Evolutionary conservation across 495 filamentous ascomycete species (phyloP), one percentile per base, ranked within the genome.

Genomic region (Beverwykella pulmonaria): DNA sequence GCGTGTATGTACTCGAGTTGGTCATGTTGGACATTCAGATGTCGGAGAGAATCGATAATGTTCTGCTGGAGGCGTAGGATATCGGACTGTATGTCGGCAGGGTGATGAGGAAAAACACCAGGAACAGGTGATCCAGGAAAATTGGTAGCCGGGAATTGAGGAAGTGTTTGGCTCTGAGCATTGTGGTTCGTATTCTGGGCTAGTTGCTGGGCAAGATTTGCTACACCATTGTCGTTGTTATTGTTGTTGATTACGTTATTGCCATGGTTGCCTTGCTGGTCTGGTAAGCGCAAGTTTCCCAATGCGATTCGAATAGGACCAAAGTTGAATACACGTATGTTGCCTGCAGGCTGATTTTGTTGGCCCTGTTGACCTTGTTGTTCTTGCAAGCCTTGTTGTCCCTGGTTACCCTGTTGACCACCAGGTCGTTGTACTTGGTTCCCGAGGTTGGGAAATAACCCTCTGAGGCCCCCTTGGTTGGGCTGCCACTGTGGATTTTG

Each of bases 281-380:
- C 39, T 25, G 65, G 70, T 64, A 85, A 79, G 36, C 82, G 83
- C 62, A 86, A 79, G 26, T 71, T 65, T 17, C 64, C 64, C n/a
- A 68, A 22, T 32, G 60, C 86, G 26, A 88, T 70, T 15, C 85
- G 74, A 19, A 88, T 70, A 9, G 86, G 86, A 0, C 86, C 86
- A n/a, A 88, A 71, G 61, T 86, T 86, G 70, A 87, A 85, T 67
- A 87, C 81, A 10, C 83, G 74, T 61, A 71, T 25, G 22, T 67
- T 65, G 29, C 61, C 61, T 19, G 32, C 61, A 19, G 82, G 75
- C 34, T 65, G 68, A 66, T 76, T 75, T 53, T 74, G 69, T 47
- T 72, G 58, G 5, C 36, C 65, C 50, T 27, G 61, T n/a, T 36
- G 58, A 22, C 30, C 30, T 39, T 58, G 59, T 30, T 52, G 59